Percentiles rank a stretch among this genome's conserved stretches.
Evolutionary conservation across 2,329 filamentous ascomycete genomes (phyloP).

Genomic region (Fusarium sublunatum): DNA sequence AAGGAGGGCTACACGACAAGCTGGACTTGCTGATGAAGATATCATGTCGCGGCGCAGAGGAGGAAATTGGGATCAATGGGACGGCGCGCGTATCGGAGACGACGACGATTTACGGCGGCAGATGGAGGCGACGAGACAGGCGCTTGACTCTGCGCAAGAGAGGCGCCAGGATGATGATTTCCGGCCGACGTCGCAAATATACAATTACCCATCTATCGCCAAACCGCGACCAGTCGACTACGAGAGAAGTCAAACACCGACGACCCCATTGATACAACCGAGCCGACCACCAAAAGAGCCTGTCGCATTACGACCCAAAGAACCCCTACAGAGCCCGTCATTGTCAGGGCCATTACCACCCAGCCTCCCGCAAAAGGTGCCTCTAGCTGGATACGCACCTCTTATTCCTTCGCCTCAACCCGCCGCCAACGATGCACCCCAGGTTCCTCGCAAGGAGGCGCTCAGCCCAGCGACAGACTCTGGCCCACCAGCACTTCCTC

Average conservation of each 20-base stretch:
- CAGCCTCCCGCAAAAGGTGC: slow-evolving; percentile 47
- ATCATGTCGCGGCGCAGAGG: slow-evolving; percentile 64
- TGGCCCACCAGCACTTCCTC: slow-evolving; percentile 47
- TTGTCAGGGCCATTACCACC: slow-evolving; percentile 31
- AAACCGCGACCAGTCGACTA: slow-evolving; percentile 63
- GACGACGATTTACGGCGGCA: slow-evolving; percentile 61
- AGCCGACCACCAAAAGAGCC: slow-evolving; percentile 50
- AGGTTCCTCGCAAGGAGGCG: slow-evolving; percentile 48
- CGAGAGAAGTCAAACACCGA: slow-evolving; percentile 43
- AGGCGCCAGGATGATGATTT: slow-evolving; percentile 41
- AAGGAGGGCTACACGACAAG: slow-evolving; percentile 66
- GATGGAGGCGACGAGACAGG: slow-evolving; percentile 64
- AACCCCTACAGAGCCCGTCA: slow-evolving; percentile 28
- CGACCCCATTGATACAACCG: slow-evolving; percentile 47
- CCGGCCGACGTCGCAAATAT: slow-evolving; percentile 50
- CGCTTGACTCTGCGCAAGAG: slow-evolving; percentile 55
- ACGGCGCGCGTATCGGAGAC: slow-evolving; percentile 44
- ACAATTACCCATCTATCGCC: slow-evolving; percentile 68
- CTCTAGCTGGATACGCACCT: slow-evolving; percentile 39
- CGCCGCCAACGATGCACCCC: slow-evolving; percentile 27
- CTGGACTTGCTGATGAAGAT: slow-evolving; percentile 67
- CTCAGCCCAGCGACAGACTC: slow-evolving; percentile 14
- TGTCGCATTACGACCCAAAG: slow-evolving; percentile 38
- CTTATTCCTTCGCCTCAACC: slow-evolving; percentile 35
- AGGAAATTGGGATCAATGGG: slow-evolving; percentile 59